Conservation (phyloP, 1,284 basidiomycete genomes). For the Cryptococcus sp. region DNA sequence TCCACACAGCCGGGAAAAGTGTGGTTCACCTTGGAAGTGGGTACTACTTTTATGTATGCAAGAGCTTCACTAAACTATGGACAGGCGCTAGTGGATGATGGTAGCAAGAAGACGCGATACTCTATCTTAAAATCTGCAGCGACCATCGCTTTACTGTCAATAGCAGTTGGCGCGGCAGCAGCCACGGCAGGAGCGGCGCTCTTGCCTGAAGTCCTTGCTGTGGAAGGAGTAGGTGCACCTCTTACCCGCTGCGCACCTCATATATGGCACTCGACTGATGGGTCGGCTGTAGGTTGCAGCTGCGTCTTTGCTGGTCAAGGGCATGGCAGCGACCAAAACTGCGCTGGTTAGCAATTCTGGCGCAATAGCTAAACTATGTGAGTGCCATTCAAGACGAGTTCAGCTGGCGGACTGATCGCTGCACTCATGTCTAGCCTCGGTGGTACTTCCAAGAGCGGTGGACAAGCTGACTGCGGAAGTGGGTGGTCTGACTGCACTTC, state of each 20-base stretch:
- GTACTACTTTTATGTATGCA: neutral
- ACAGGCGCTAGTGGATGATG: conserved; percentile 41
- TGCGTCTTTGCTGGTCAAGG: conserved; percentile 32
- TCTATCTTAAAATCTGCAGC: conserved; percentile 46
- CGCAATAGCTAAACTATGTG: conserved; percentile 40
- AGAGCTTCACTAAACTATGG: neutral
- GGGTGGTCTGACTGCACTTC: conserved; percentile 39
- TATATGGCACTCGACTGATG: neutral
- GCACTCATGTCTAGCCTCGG: conserved; percentile 26
- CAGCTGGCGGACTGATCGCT: neutral
- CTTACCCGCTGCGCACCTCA: neutral
- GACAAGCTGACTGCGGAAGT: conserved; percentile 37
- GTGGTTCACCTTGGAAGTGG: conserved; percentile 47
- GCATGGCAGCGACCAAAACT: conserved; percentile 33
- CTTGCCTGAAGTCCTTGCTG: conserved; percentile 33
- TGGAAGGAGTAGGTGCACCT: conserved; percentile 27
- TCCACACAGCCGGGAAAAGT: conserved; percentile 43
- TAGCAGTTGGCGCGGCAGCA: conserved; percentile 41
- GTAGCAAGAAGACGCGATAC: conserved; percentile 38
- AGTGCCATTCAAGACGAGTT: conserved; percentile 7
- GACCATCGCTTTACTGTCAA: conserved; percentile 43
- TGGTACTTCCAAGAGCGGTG: conserved; percentile 41
- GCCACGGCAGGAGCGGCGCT: conserved; percentile 45
- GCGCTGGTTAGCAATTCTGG: conserved; percentile 39
- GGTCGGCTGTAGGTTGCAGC: conserved; percentile 12